Percentiles rank a stretch among this genome's conserved stretches.
phyloP scores from a whole-genome alignment of 148 eudicot species.

The Rhododendron kiyosumense region DNA sequence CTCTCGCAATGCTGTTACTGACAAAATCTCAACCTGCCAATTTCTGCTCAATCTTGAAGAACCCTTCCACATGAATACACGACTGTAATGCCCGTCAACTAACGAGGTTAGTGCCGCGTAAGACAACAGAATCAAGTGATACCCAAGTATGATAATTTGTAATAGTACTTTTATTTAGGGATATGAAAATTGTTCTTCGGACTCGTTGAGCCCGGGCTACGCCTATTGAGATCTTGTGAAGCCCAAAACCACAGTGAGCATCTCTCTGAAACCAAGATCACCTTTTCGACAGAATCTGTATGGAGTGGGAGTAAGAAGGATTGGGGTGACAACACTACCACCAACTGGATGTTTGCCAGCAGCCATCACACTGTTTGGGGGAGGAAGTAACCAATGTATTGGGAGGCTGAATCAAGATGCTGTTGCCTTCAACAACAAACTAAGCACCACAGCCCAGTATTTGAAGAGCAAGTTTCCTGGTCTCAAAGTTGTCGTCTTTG shows the following conservation, averaged over 20 bases:
- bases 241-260: background rate
- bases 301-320: conserved; percentile 62
- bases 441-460: conserved; percentile 45
- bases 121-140: too few species aligned
- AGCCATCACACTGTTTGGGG: conserved; percentile 69
- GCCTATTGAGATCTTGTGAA: background rate
- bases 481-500: conserved; percentile 69
- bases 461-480: conserved; percentile 41
- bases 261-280: background rate
- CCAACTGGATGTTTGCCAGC: conserved; percentile 93
- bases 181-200: too few species aligned
- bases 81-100: too few species aligned
- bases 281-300: conserved; percentile 14
- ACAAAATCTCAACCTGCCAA: too few species aligned
- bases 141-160: too few species aligned
- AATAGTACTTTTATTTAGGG: background rate
- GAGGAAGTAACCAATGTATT: conserved; percentile 64
- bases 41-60: too few species aligned
- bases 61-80: too few species aligned
- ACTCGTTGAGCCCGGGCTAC: background rate
- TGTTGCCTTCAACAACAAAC: conserved; percentile 54
- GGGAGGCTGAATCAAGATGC: conserved; percentile 66
- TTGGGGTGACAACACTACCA: conserved; percentile 76
- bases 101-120: too few species aligned
- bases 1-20: background rate